Base-by-base conservation (phyloP, 129 eudicot genomes). In the Flaveria linearis region DNA sequence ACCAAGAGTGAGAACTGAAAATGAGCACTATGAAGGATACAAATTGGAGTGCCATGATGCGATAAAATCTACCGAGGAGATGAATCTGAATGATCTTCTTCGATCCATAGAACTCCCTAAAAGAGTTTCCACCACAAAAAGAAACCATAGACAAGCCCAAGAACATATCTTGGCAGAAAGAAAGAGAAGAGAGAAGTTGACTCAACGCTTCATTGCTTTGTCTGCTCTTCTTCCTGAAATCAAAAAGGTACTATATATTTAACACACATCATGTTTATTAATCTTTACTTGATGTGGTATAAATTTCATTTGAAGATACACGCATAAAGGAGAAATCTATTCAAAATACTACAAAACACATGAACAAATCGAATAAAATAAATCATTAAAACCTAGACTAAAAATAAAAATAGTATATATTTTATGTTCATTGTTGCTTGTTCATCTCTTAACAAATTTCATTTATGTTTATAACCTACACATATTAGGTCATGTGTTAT, bases 171-270 rank as follows among this genome's bases (percentile, higher is more conserved):
- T 79, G 45, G 78, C 83, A 6, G 83, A 79, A 71, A 79, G 83
- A 74, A 79, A 79, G 61, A 72, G 83, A 79, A 79, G 83, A 73
- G 83, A 79, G 73, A 79, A 79, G 78, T 18, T 79, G 42, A 73
- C 83, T 43, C 83, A 20, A 5, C 74, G 83, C 67, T 72, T 79
- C 67, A 42, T 72, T 64, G 64, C 78, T n/a, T 79, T 79, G 47
- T 73, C 78, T 41, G 12, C 61, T 39, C 83, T 79, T 57, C 78
- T 72, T 64, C 83, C 83, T 36, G 69, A 55, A 66, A 30, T 72
- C 7, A 79, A 79, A 56, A 79, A 79, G 83, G 83, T 79, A 79
- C 41, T 4, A 12, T n/a, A n/a, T n/a, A n/a, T 41, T 14, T 56
- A 68, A 16, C 3, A 67, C 41, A 60, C 1, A n/a, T 15, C 58